Base-by-base conservation (phyloP, 2,329 filamentous ascomycete genomes). In the Fusarium marasasianum region DNA sequence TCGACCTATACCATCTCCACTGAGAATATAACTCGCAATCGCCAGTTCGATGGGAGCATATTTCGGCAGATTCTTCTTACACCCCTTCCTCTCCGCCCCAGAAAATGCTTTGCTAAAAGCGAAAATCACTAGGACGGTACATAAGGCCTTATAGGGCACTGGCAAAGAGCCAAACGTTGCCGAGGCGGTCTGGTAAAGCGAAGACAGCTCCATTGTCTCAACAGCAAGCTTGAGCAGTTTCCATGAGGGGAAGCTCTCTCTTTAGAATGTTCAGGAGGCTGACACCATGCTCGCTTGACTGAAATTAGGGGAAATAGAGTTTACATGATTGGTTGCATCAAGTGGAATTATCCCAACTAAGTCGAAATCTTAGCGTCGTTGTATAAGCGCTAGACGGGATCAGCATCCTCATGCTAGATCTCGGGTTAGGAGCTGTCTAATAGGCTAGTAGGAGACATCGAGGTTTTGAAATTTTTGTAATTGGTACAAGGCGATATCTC, bases 31-130 rank as follows among this genome's bases (percentile, higher is more conserved):
- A 40, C 63, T 61, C 2, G 57, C 63, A 43, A 75, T 43, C 15
- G 53, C 70, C 31, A 75, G 53, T n/a, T 76, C 73, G 22, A 69
- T 48, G 13, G 63, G 63, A 5, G 63, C 57, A 54, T 66, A 76
- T 6, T 50, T 38, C 14, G 73, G 63, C 4, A 75, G 47, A 3
- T 45, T 24, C 9, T n/a, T 56, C 6, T n/a, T 58, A 12, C 24
- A 54, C 7, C 17, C 33, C 11, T 59, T 17, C 7, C 6, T 12
- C 26, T 54, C 41, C 1, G 43, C 18, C 4, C 47, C 41, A 8
- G 24, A 26, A 9, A 54, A 47, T 10, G 37, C 26, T 24, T 31
- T 60, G 6, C 35, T 45, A 0, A 69, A 37, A 17, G 45, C 17
- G 7, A 69, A 13, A 43, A 67, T 43, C 2, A 57, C n/a, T 8